Evolutionary conservation across 192 early-diverging fungal species (phyloP), one percentile per base, ranked within the genome.

Genomic region (Backusella luteola): DNA sequence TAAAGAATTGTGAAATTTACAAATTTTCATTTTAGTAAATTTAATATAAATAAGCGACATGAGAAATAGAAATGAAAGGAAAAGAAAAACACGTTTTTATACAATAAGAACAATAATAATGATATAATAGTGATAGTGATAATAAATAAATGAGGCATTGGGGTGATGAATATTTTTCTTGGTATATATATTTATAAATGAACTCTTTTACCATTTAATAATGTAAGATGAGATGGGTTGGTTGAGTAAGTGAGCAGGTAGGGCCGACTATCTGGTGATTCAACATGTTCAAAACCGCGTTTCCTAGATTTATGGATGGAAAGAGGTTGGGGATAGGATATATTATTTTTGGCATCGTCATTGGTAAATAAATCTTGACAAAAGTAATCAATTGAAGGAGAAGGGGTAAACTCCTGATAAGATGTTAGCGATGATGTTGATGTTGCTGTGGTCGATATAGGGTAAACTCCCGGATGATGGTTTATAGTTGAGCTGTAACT

Each of bases 161-260:
- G 12, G 29, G 56, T 14, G 9, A 26, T 29, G 56, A 11, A 21
- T 63, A 1, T 56, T 56, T 21, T 23, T 56, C 1, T 23, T 56
- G 19, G 21, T 56, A 56, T 56, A 56, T 49, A 56, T 56, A 56
- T 29, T 63, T 63, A 63, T 63, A 63, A 63, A 63, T 63, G 56
- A 63, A 63, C 56, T 63, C 56, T 63, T 63, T 63, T 63, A 29
- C 56, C 56, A 63, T 63, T 63, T 29, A 63, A 63, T 29, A 63
- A 29, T 63, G 56, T 63, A 9, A 63, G 21, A 29, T 63, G 56
- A 29, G 56, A 63, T 63, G 56, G 56, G 11, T 63, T 63, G 12
- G 56, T 63, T 14, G 56, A 63, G 23, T 63, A 63, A 8, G 56
- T 63, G 21, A 63, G 26, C 26, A 63, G 12, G 12, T 63, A 63